Evolutionary conservation across 2,329 filamentous ascomycete genomes (phyloP), one percentile per base, ranked within the genome.

Genomic region (Fusarium neocosmosporiellum): DNA sequence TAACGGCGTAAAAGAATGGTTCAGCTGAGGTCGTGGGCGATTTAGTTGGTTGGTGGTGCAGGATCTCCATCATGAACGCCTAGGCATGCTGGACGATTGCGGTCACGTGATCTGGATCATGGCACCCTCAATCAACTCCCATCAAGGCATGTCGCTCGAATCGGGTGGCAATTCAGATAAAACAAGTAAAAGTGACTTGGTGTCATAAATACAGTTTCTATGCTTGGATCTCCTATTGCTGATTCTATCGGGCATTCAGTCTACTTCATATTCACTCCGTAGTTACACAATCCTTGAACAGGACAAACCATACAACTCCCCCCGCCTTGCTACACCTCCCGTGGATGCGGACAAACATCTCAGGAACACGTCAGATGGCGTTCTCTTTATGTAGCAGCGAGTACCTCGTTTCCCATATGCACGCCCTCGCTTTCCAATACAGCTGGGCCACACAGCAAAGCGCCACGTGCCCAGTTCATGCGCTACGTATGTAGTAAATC

Each of bases 51-150:
- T 67, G 59, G 46, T 64, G 62, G 62, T 66, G 67, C 66, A 72
- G 37, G 62, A 60, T 72, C 71, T 74, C 69, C 72, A 63, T 74
- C 62, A 70, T 74, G 60, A 73, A 69, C 59, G 67, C 58, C 64
- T 71, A 68, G 57, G 39, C 59, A 43, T 29, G 11, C 37, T 24
- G 50, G 39, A 20, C 11, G 8, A n/a, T 6, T 4, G 9, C 6
- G 9, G 7, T 74, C 72, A 74, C 72, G 72, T 74, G 72, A 74
- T n/a, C 24, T 16, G 2, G 1, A 33, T 37, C 18, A 68, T 66
- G 41, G 31, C 53, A 41, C 59, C 31, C 54, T 27, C 16, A 37
- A 34, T 29, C 33, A 29, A 29, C 18, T 10, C 11, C 7, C 48
- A 53, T 31, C 27, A 53, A 4, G 18, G 48, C 48, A 53, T 6